Percentiles rank a stretch among this genome's conserved stretches.
Conservation (phyloP, 345 rosid species). For the Heritiera littoralis region DNA sequence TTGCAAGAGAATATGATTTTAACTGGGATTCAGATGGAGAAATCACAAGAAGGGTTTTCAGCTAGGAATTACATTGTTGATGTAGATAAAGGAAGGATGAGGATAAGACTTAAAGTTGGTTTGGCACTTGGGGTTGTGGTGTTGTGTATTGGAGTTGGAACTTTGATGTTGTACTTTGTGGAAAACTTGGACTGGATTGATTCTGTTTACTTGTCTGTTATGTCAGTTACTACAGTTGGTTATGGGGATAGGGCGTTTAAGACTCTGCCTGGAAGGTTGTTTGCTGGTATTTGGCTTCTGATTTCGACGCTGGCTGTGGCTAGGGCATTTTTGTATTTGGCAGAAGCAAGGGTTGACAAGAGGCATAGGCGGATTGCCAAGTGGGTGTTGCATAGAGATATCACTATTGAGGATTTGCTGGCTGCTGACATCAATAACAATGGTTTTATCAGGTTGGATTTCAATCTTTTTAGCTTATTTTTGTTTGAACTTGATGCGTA, state of each 20-base stretch:
- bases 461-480: neutral
- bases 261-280: constrained; percentile 59
- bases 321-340: constrained; percentile 66
- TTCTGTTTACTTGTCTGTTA: constrained; percentile 70
- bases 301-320: constrained; percentile 76
- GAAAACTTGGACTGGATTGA: constrained; percentile 59
- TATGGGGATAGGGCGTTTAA: constrained; percentile 70
- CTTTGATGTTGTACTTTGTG: constrained; percentile 51
- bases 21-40: constrained; percentile 41
- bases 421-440: constrained; percentile 65
- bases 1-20: constrained; percentile 64
- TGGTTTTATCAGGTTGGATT: constrained; percentile 66
- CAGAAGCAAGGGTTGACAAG: constrained; percentile 68
- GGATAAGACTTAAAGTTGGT: constrained; percentile 74
- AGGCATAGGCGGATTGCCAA: constrained; percentile 63
- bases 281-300: constrained; percentile 71
- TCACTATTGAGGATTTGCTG: constrained; percentile 64
- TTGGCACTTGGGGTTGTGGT: constrained; percentile 72
- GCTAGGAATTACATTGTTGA: constrained; percentile 60
- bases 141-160: constrained; percentile 56
- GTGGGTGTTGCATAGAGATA: constrained; percentile 61
- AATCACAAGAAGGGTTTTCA: constrained; percentile 30
- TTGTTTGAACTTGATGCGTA: neutral
- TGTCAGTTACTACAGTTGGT: constrained; percentile 85
- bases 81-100: constrained; percentile 73